A percentile compares a stretch with the other conserved stretches of the same genome.
Evolutionary conservation across 257 asterid species (phyloP).

Genomic region (Gentiana dahurica): DNA sequence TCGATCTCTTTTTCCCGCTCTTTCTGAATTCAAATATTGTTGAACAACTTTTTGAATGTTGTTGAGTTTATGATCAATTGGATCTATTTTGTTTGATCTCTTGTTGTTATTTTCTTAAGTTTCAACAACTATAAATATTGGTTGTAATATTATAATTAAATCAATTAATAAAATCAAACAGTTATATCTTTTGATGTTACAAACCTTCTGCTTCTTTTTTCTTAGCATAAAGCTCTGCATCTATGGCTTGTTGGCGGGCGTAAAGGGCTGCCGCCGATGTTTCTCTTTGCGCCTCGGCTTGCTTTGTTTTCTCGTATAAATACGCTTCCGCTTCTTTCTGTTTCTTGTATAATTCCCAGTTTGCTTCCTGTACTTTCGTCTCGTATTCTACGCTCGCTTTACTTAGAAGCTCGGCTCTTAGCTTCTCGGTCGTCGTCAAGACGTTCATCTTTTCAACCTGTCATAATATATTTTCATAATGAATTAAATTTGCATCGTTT

Average conservation of each 20-base stretch:
- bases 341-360: conserved; percentile 59
- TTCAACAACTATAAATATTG: too few species aligned
- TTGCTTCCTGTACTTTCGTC: conserved; percentile 59
- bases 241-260: conserved; percentile 29
- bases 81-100: too few species aligned
- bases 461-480: too few species aligned
- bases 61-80: too few species aligned
- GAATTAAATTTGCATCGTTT: too few species aligned
- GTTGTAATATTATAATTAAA: too few species aligned
- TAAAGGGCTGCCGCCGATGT: conserved; percentile 40
- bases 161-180: too few species aligned
- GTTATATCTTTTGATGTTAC: too few species aligned
- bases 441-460: conserved; percentile 46
- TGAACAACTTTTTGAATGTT: too few species aligned
- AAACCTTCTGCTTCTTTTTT: conserved; percentile 46
- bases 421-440: conserved; percentile 40
- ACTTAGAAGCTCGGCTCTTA: conserved; percentile 43
- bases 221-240: conserved; percentile 47
- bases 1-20: too few species aligned
- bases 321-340: conserved; percentile 52
- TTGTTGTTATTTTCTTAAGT: too few species aligned
- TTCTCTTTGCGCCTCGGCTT: conserved; percentile 44
- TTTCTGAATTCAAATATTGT: too few species aligned
- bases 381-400: conserved; percentile 59
- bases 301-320: conserved; percentile 43